These are phyloP conservation scores for maize (Zea mays) DNA, from an alignment of 176 grass and related monocot genomes.

Conservation along the genomic window Zm-B73-REFERENCE-NAM-5.0 NC_050101.1:172533001-172533500, in stretches of 20 bases:
- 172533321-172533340: slow-evolving; percentile 2
- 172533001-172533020: not conserved
- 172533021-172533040: not conserved
- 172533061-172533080: not conserved
- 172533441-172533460: not conserved
- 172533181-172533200: not conserved
- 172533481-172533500: slow-evolving; percentile 23
- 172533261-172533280: not conserved
- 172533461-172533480: slow-evolving; percentile 29
- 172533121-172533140: not conserved
- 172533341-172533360: not conserved
- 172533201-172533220: not conserved
- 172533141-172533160: not conserved
- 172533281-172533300: not conserved
- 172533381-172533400: not conserved
- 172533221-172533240: not conserved
- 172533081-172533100: not conserved
- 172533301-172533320: not conserved
- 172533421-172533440: not conserved
- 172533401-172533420: not conserved
- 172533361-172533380: not conserved
- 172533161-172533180: not conserved
- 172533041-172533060: not conserved
- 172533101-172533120: not conserved
- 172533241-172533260: not conserved